Evolutionary conservation across 768 basidiomycete genomes (phyloP).

Genomic region (Suillus weaverae): DNA sequence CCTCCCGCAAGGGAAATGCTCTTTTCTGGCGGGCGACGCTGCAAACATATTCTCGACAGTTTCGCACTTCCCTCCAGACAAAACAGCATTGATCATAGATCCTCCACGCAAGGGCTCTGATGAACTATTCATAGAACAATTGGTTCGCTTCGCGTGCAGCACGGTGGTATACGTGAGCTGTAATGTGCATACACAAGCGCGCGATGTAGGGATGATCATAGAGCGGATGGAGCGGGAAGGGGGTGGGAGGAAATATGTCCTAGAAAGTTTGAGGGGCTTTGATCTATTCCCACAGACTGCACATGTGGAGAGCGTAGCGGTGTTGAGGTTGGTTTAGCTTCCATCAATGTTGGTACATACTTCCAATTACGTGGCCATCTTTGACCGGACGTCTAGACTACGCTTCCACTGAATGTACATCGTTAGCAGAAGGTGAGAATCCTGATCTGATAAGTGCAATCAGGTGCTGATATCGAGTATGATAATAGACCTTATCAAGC

Average conservation of each 20-base stretch:
- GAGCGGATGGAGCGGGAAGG: conserved; percentile 42
- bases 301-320: conserved; percentile 85
- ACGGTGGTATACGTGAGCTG: conserved; percentile 91
- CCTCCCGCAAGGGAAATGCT: conserved; percentile 54
- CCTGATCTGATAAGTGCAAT: not conserved
- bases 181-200: conserved; percentile 90
- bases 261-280: conserved; percentile 86
- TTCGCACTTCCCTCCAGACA: conserved; percentile 57
- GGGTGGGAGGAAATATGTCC: conserved; percentile 55
- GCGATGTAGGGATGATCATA: conserved; percentile 80
- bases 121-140: conserved; percentile 71
- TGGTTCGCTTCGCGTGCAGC: conserved; percentile 64
- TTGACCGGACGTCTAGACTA: not conserved
- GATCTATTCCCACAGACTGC: conserved; percentile 97
- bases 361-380: not conserved
- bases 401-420: not conserved
- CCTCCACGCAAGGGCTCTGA: conserved; percentile 97
- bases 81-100: conserved; percentile 78
- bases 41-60: conserved; percentile 79
- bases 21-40: conserved; percentile 81
- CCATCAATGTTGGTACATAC: not conserved
- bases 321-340: conserved; percentile 49
- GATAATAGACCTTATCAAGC: not conserved
- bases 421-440: not conserved
- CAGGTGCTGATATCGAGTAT: not conserved